Conservation (phyloP, 2,329 filamentous ascomycete species). For the Raffaelea deltoideospora region DNA sequence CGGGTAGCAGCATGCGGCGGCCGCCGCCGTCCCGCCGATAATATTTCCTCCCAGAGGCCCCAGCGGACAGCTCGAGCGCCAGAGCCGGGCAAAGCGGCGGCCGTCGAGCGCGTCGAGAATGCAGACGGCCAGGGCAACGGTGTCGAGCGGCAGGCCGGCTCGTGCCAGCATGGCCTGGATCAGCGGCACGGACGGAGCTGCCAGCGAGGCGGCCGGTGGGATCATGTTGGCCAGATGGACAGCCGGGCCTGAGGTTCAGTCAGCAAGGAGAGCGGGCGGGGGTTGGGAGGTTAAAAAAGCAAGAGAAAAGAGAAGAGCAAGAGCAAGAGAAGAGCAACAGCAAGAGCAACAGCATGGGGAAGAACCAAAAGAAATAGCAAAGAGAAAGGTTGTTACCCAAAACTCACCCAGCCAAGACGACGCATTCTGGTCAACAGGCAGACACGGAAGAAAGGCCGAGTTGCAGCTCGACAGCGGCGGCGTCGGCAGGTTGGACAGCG, state of each 20-base stretch:
- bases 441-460: slow-evolving; percentile 28
- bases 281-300: background rate
- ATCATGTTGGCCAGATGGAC: slow-evolving; percentile 53
- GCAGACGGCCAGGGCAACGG: slow-evolving; percentile 48
- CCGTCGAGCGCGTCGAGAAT: slow-evolving; percentile 50
- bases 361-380: background rate
- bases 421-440: slow-evolving; percentile 11
- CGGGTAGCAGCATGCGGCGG: slow-evolving; percentile 17
- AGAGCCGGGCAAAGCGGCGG: slow-evolving; percentile 45
- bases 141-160: slow-evolving; percentile 42
- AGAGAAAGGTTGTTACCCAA: slow-evolving; percentile 17
- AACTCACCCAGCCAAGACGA: slow-evolving; percentile 11
- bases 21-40: slow-evolving; percentile 13
- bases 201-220: slow-evolving; percentile 45
- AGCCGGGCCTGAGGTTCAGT: slow-evolving; percentile 36
- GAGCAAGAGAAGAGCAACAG: no score
- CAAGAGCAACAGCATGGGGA: no score
- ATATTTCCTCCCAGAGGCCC: slow-evolving; percentile 29
- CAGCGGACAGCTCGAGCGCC: slow-evolving; percentile 44
- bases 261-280: background rate
- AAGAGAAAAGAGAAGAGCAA: background rate
- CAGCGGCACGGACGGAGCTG: slow-evolving; percentile 38
- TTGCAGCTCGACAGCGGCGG: slow-evolving; percentile 41
- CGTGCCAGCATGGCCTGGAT: slow-evolving; percentile 46
- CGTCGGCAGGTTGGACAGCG: slow-evolving; percentile 52